Percentiles rank a stretch among this genome's conserved stretches.
phyloP scores from a whole-genome alignment of 2,329 filamentous ascomycete genomes.

The Elsinoe arachidis region DNA sequence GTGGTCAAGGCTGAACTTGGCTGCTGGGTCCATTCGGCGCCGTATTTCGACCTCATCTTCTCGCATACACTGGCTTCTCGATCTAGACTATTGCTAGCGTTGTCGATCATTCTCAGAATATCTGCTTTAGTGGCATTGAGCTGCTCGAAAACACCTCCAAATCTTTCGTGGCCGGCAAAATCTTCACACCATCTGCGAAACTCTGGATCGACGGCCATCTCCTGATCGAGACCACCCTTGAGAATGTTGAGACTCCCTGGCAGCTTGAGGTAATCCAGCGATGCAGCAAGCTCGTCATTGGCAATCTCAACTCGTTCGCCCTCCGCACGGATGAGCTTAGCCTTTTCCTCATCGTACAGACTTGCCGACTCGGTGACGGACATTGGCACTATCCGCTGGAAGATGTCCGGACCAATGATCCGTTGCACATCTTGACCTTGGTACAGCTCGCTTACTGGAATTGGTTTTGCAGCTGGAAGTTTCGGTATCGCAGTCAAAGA shows the following conservation, averaged over 20 bases:
- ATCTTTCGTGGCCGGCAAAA: constrained; percentile 75
- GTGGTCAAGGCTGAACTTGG: constrained; percentile 83
- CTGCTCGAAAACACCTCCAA: constrained; percentile 67
- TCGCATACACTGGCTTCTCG: constrained; percentile 98
- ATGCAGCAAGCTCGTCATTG: constrained; percentile 92
- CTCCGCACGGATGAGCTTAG: constrained; percentile 86
- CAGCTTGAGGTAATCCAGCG: constrained; percentile 84
- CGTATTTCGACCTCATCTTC: constrained; percentile 98
- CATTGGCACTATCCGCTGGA: constrained; percentile 92
- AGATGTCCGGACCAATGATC: constrained; percentile 94
- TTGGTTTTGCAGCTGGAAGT: constrained; percentile 88
- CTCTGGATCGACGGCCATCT: constrained; percentile 78
- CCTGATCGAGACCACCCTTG: constrained; percentile 86
- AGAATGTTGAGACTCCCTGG: constrained; percentile 83
- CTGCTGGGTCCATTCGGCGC: constrained; percentile 92
- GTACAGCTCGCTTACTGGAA: constrained; percentile 92
- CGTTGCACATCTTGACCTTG: constrained; percentile 94
- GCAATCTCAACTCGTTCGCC: constrained; percentile 87
- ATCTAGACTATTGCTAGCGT: constrained; percentile 78
- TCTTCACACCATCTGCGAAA: constrained; percentile 93
- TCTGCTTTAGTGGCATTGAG: constrained; percentile 68
- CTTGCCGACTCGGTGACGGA: constrained; percentile 94
- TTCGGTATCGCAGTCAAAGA: constrained; percentile 76
- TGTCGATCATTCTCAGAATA: constrained; percentile 64
- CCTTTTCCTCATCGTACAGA: constrained; percentile 96